Percentiles rank a stretch among this genome's conserved stretches.
Conservation (phyloP, 371 early-diverging fungal genomes). For the Thermomucor indicae-seudaticae region DNA sequence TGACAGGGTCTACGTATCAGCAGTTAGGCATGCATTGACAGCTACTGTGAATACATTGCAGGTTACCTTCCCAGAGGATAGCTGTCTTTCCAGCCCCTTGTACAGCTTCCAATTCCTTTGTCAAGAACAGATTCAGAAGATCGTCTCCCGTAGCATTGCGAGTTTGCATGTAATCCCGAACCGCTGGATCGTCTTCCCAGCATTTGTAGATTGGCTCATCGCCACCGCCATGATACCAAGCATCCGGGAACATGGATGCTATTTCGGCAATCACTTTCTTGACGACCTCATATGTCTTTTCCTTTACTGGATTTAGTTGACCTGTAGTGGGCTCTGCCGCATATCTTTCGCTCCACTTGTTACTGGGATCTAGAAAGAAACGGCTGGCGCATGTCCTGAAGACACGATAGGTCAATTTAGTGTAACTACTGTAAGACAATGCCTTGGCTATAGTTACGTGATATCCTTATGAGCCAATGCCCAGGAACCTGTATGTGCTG, state of each 20-base stretch:
- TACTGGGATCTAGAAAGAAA: conserved; percentile 31
- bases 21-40: neutral
- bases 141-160: conserved; percentile 35
- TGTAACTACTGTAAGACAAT: neutral
- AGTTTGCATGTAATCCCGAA: conserved; percentile 32
- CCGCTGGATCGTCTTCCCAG: conserved; percentile 44
- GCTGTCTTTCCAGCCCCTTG: conserved; percentile 35
- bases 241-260: conserved; percentile 56
- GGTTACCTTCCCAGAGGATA: conserved; percentile 55
- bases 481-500: conserved; percentile 71
- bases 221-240: conserved; percentile 61
- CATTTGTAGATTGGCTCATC: conserved; percentile 74
- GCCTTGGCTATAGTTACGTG: conserved; percentile 26
- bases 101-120: conserved; percentile 28
- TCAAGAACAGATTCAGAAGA: conserved; percentile 27
- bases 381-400: conserved; percentile 32
- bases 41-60: neutral
- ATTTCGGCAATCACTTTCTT: conserved; percentile 57
- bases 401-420: neutral
- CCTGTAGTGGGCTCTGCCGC: conserved; percentile 73
- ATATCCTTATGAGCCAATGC: conserved; percentile 29
- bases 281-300: conserved; percentile 52
- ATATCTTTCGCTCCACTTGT: conserved; percentile 46
- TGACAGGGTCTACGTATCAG: conserved; percentile 26
- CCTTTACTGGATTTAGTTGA: conserved; percentile 62